These are phyloP conservation scores for Penicillium salamii DNA, from an alignment of 495 filamentous ascomycete genomes.

Conservation along the genomic window DNA sequence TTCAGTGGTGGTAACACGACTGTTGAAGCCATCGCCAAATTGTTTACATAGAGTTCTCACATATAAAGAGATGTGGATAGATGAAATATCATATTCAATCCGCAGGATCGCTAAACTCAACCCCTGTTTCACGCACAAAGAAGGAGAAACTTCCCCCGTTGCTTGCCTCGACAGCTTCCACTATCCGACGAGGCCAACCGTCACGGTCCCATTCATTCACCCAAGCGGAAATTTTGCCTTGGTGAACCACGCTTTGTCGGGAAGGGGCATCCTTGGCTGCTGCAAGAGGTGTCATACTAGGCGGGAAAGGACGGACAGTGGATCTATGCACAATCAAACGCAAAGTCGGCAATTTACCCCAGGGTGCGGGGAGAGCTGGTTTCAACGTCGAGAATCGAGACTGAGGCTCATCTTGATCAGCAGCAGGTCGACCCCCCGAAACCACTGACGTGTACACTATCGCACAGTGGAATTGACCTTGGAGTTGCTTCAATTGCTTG, in stretches of 20 bases:
- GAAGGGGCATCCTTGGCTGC: constrained; percentile 48
- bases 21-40: constrained; percentile 63
- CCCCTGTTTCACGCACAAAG: constrained; percentile 18
- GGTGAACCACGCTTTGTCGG: constrained; percentile 38
- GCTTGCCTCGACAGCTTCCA: constrained; percentile 28
- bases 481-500: constrained; percentile 33
- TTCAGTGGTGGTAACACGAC: constrained; percentile 91
- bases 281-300: constrained; percentile 53
- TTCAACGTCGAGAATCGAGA: constrained; percentile 30
- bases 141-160: constrained; percentile 34
- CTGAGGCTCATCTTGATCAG: constrained; percentile 36
- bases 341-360: constrained; percentile 45
- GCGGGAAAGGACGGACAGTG: constrained; percentile 49
- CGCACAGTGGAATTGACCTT: constrained; percentile 35
- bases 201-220: constrained; percentile 47
- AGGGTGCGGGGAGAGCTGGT: constrained; percentile 43
- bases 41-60: constrained; percentile 28
- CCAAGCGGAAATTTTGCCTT: constrained; percentile 41
- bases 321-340: constrained; percentile 47
- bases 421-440: constrained; percentile 23
- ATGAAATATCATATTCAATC: background rate
- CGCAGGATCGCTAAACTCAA: constrained; percentile 15
- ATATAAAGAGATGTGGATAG: background rate
- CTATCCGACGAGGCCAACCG: constrained; percentile 38
- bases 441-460: constrained; percentile 39